Conservation (phyloP, 192 early-diverging fungal genomes). For the Gorgonomyces haynaldii region DNA sequence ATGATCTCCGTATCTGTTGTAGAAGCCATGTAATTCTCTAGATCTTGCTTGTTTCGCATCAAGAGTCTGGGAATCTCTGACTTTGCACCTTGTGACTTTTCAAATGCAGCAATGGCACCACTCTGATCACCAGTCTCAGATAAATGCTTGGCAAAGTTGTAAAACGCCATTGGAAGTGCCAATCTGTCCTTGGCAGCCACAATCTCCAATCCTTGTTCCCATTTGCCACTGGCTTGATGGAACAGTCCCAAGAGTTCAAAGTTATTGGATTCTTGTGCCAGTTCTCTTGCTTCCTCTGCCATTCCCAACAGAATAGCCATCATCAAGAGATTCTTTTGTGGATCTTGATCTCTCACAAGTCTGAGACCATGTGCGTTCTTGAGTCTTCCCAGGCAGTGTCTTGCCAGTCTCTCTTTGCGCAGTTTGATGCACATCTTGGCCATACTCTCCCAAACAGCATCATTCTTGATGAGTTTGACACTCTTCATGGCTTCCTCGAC, state of each 20-base stretch:
- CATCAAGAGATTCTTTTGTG: conserved; percentile 1
- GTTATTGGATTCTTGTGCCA: neutral
- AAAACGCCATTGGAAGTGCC: conserved; percentile 28
- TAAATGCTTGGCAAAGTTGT: conserved; percentile 32
- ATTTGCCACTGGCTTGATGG: conserved; percentile 17
- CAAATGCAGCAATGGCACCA: conserved; percentile 41
- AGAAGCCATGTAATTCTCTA: conserved; percentile 23
- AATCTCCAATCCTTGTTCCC: conserved; percentile 37
- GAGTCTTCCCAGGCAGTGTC: conserved; percentile 30
- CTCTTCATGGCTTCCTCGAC: conserved; percentile 40
- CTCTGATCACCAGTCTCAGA: conserved; percentile 31
- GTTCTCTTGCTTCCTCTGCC: conserved; percentile 7
- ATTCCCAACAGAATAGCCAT: conserved; percentile 18
- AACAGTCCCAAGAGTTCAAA: neutral
- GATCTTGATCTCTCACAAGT: neutral
- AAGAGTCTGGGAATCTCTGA: conserved; percentile 23
- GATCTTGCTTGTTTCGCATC: conserved; percentile 9
- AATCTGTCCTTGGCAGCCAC: conserved; percentile 30
- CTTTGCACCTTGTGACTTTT: conserved; percentile 21
- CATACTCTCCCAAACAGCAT: conserved; percentile 35
- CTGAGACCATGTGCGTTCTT: conserved; percentile 28
- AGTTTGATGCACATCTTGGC: conserved; percentile 41
- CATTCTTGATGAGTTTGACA: conserved; percentile 26
- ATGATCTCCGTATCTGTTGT: conserved; percentile 14
- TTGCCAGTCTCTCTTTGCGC: conserved; percentile 23